Conservation (phyloP, 2,329 filamentous ascomycete genomes). For the Achaetomium macrosporum region DNA sequence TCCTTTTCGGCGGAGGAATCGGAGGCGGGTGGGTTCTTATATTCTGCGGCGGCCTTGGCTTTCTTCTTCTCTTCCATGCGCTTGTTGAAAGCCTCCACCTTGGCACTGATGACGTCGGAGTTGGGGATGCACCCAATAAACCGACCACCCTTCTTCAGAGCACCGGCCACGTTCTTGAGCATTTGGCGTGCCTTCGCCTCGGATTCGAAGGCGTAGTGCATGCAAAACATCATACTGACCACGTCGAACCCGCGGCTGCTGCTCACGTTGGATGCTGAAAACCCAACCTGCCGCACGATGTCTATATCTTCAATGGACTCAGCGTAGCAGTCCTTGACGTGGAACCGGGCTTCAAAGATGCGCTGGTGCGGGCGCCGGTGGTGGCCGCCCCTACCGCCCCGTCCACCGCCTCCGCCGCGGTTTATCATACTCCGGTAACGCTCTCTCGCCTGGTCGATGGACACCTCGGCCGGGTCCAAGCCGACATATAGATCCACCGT, state of each 20-base stretch:
- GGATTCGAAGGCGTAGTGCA: constrained; percentile 96
- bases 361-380: constrained; percentile 44
- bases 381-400: constrained; percentile 44
- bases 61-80: constrained; percentile 37
- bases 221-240: constrained; percentile 98
- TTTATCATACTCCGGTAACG: constrained; percentile 69
- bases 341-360: constrained; percentile 81
- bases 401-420: constrained; percentile 48
- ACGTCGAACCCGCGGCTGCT: constrained; percentile 84
- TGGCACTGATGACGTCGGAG: constrained; percentile 78
- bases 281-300: constrained; percentile 80
- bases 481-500: constrained; percentile 89
- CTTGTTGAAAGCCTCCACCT: constrained; percentile 68
- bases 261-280: constrained; percentile 61
- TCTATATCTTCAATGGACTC: constrained; percentile 75
- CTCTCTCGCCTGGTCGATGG: constrained; percentile 82
- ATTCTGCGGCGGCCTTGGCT: constrained; percentile 27
- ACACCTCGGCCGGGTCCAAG: constrained; percentile 85
- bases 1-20: constrained; percentile 20
- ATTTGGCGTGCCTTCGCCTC: constrained; percentile 86
- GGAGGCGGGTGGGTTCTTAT: constrained; percentile 5
- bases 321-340: constrained; percentile 87
- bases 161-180: constrained; percentile 85
- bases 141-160: constrained; percentile 86
- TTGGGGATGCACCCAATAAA: constrained; percentile 97